Evolutionary conservation across 768 basidiomycete genomes (phyloP), one percentile per base, ranked within the genome.

Genomic region (Lactarius sp.): DNA sequence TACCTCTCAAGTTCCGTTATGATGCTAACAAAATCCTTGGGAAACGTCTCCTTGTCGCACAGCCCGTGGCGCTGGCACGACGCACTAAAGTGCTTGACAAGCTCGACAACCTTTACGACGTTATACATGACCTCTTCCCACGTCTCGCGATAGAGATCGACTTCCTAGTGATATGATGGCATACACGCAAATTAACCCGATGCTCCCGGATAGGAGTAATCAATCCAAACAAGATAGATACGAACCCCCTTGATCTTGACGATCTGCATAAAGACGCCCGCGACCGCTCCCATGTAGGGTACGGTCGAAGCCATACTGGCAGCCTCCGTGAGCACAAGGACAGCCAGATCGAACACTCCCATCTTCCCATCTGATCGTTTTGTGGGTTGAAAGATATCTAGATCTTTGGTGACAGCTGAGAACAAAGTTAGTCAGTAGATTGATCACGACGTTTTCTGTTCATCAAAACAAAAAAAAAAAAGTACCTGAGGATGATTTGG

Each of bases 111-210:
- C 34, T 56, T 64, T 58, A n/a, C 14, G 36, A 60, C 39, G 33
- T 60, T 51, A 10, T 64, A 64, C 63, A 64, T 64, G 20, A 51
- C 59, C 33, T 64, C 63, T 6, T 60, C 63, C 63, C 58, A 64
- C 22, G 16, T 13, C 14, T 60, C 58, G 16, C 47, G 63, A 39
- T 64, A 64, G 3, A 64, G 37, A 36, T 64, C 56, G 20, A 67
- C 52, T 37, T 67, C 66, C 66, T 67, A 52, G 10, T 27, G 18
- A 39, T 16, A 50, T 13, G 7, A 20, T 16, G 39, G 34, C 5
- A 31, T n/a, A n/a, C n/a, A n/a, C n/a, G n/a, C n/a, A n/a, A n/a
- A n/a, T 31, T 10, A 7, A 9, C 18, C 37, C 8, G 8, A 14
- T 18, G 31, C 33, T n/a, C 20, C 5, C 6, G 12, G n/a, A 27